Percentiles rank a stretch among this genome's conserved stretches.
Evolutionary conservation across 2,329 filamentous ascomycete genomes (phyloP).

Genomic region (Aspergillus candidus): DNA sequence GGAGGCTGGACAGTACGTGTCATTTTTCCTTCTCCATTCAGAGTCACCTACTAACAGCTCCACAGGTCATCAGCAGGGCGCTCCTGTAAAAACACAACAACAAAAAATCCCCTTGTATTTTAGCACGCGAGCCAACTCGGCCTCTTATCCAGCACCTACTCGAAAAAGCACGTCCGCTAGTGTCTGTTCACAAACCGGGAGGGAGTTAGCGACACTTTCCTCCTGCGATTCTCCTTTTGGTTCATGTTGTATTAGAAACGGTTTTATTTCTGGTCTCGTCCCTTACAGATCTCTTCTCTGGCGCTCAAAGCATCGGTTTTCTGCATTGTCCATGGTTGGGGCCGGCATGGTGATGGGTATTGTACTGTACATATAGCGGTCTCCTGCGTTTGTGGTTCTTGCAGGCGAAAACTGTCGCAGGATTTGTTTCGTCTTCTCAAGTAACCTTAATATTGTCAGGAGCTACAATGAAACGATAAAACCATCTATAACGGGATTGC

Average conservation of each 20-base stretch:
- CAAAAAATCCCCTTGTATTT: slow-evolving; percentile 10
- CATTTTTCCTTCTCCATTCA: slow-evolving; percentile 7
- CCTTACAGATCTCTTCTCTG: slow-evolving; percentile 36
- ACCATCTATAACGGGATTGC: neutral
- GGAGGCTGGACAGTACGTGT: slow-evolving; percentile 81
- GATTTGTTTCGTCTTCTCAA: slow-evolving; percentile 19
- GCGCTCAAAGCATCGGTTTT: slow-evolving; percentile 37
- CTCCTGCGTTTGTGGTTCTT: slow-evolving; percentile 26
- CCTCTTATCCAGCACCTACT: slow-evolving; percentile 13
- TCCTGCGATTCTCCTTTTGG: slow-evolving; percentile 20
- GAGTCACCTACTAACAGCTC: slow-evolving; percentile 7
- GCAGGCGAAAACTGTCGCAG: slow-evolving; percentile 20
- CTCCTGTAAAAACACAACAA: slow-evolving; percentile 37
- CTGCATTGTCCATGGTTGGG: slow-evolving; percentile 38
- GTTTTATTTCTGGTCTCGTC: slow-evolving; percentile 23
- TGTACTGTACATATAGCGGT: slow-evolving; percentile 41
- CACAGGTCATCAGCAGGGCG: slow-evolving; percentile 47
- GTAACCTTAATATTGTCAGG: slow-evolving; percentile 26
- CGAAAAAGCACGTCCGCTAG: slow-evolving; percentile 20
- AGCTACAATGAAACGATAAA: slow-evolving; percentile 21
- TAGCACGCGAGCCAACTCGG: slow-evolving; percentile 13
- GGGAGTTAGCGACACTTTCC: slow-evolving; percentile 14
- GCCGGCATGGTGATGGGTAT: slow-evolving; percentile 37
- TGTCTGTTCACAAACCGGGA: slow-evolving; percentile 23
- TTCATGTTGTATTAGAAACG: slow-evolving; percentile 35